Conservation (phyloP, 2,329 filamentous ascomycete genomes). For the Rutstroemia sp. region DNA sequence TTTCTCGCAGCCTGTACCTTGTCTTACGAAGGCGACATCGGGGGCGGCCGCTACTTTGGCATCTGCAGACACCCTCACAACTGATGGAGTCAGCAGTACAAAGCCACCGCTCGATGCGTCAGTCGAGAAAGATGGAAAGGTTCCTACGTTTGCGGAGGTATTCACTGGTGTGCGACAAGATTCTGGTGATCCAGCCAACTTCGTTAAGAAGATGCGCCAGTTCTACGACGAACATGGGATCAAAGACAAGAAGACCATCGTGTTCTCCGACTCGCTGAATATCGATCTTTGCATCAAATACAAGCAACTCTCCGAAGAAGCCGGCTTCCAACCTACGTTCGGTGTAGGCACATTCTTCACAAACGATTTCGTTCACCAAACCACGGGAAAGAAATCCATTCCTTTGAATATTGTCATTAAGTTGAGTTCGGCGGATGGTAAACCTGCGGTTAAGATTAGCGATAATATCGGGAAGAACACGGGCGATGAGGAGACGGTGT, state of each 20-base stretch:
- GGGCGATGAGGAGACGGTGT: constrained; percentile 71
- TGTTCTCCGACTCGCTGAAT: constrained; percentile 93
- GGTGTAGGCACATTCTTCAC: constrained; percentile 94
- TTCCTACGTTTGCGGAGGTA: constrained; percentile 52
- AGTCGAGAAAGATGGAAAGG: constrained; percentile 32
- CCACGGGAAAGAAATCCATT: constrained; percentile 72
- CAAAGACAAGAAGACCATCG: constrained; percentile 75
- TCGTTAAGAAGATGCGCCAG: constrained; percentile 53
- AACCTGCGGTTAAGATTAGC: constrained; percentile 84
- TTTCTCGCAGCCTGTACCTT: constrained; percentile 62
- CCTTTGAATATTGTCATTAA: constrained; percentile 99
- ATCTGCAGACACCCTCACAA: constrained; percentile 9
- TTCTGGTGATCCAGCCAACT: constrained; percentile 61
- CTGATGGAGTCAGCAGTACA: not conserved
- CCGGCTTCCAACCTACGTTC: constrained; percentile 80
- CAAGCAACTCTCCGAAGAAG: constrained; percentile 71
- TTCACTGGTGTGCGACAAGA: constrained; percentile 66
- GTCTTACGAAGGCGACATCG: constrained; percentile 28
- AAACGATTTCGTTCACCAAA: constrained; percentile 77
- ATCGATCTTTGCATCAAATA: constrained; percentile 88
- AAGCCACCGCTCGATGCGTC: constrained; percentile 34
- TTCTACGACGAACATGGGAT: constrained; percentile 46
- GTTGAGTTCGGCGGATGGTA: constrained; percentile 74
- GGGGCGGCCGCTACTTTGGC: constrained; percentile 21
- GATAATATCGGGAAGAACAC: constrained; percentile 89